Evolutionary conservation across 169 alveolate genomes (phyloP), one percentile per base, ranked within the genome.

Genomic region (Cyclospora cayetanensis): DNA sequence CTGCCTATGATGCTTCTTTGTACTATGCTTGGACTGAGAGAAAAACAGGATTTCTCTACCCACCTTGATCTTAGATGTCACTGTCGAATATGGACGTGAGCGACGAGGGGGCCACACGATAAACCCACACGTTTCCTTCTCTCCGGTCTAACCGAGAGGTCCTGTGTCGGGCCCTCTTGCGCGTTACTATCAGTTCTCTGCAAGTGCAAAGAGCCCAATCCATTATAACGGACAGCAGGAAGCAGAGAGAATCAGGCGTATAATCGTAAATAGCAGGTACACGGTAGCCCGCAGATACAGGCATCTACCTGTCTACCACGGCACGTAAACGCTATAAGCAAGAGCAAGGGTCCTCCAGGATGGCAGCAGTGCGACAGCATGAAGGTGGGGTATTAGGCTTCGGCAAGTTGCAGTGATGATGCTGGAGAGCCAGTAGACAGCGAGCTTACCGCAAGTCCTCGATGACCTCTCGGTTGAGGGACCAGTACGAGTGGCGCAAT

Each of bases 41-140:
- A n/a, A n/a, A n/a, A n/a, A n/a, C n/a, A n/a, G n/a, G n/a, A n/a
- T n/a, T n/a, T n/a, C n/a, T n/a, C n/a, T n/a, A n/a, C n/a, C n/a
- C n/a, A n/a, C n/a, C n/a, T n/a, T n/a, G n/a, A n/a, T n/a, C n/a
- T 65, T 37, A 86, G 22, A 86, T 25, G 29, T 86, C 92, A 35
- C 92, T 86, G 72, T 86, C 92, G 65, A 86, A 86, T 12, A 86
- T 86, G 9, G 92, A 86, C 1, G 84, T 86, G 37, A 86, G 52
- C 9, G 84, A 70, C 9, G 92, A 86, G 3, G 96, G 91, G 96
- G 97, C 80, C 93, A 97, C 92, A 92, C 98, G 74, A 94, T 95
- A 90, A 18, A 96, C 98, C 94, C 95, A 96, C 15, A 97, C 98
- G 83, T 97, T 97, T 0, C 98, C 98, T 72, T 97, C 95, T 27